phyloP scores from a whole-genome alignment of 495 filamentous ascomycete genomes.

The Penicillium bialowiezense region DNA sequence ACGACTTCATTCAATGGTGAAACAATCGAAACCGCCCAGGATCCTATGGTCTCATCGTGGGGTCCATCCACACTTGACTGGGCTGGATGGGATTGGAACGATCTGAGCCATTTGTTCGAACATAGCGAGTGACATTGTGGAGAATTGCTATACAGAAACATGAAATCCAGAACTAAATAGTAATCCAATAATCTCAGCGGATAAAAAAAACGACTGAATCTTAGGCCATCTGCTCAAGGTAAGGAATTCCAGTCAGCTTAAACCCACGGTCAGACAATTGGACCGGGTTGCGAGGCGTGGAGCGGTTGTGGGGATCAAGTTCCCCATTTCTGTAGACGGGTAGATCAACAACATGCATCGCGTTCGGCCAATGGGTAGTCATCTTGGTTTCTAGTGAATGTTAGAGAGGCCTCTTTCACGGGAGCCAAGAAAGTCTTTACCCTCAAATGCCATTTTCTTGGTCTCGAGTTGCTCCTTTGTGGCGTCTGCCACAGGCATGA shows the following conservation, averaged over 20 bases:
- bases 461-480: constrained; percentile 21
- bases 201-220: no score
- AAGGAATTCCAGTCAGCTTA: constrained; percentile 29
- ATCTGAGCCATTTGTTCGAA: constrained; percentile 14
- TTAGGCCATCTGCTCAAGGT: constrained; percentile 15
- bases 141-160: not conserved
- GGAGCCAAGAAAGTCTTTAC: not conserved
- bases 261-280: constrained; percentile 22
- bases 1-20: not conserved
- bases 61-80: constrained; percentile 9
- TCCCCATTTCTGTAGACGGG: constrained; percentile 18
- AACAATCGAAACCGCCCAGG: not conserved
- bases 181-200: no score
- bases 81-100: constrained; percentile 18
- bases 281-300: constrained; percentile 10
- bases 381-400: constrained; percentile 7
- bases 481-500: constrained; percentile 26
- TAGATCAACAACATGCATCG: constrained; percentile 14
- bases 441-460: constrained; percentile 29
- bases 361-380: constrained; percentile 20
- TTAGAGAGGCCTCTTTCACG: not conserved
- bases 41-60: constrained; percentile 1
- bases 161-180: not conserved
- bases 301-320: constrained; percentile 16
- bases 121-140: constrained; percentile 4